Percentiles rank a stretch among this genome's conserved stretches.
Conservation (phyloP, 306 rosid genomes). For the Quercus rubra region DNA sequence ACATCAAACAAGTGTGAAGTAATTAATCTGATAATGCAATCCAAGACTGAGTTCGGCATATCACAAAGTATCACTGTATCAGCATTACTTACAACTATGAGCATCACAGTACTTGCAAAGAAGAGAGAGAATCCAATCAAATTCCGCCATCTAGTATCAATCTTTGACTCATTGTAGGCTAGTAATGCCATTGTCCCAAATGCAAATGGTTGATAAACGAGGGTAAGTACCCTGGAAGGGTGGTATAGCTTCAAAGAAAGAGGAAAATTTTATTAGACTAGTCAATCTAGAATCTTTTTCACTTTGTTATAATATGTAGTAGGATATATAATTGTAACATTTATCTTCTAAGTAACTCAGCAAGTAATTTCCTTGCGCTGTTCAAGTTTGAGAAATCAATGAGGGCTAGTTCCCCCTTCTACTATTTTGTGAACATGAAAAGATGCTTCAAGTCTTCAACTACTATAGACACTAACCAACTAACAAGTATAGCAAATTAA, state of each 20-base stretch:
- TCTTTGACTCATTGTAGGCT: constrained; percentile 58
- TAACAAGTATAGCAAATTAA: too few relatives aligned
- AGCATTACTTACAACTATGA: constrained; percentile 61
- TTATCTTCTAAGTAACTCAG: neutral
- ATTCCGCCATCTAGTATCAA: constrained; percentile 64
- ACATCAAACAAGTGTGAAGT: neutral
- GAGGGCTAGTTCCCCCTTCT: too few relatives aligned
- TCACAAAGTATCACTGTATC: neutral
- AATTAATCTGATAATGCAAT: neutral
- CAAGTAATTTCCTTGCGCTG: too few relatives aligned
- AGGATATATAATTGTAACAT: neutral
- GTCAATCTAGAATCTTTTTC: neutral
- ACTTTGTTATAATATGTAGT: neutral
- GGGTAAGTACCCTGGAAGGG: constrained; percentile 78
- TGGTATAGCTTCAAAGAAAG: constrained; percentile 51
- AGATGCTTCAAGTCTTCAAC: too few relatives aligned
- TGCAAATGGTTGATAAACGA: constrained; percentile 79
- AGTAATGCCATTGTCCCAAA: constrained; percentile 44
- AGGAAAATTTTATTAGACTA: constrained; percentile 10
- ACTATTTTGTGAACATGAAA: too few relatives aligned
- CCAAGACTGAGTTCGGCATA: neutral
- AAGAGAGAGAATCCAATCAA: constrained; percentile 58
- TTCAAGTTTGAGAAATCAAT: too few relatives aligned
- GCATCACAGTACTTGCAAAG: constrained; percentile 47
- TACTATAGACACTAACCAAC: too few relatives aligned